Conservation (phyloP, 495 filamentous ascomycete genomes). For the Penicillium robsamsonii region DNA sequence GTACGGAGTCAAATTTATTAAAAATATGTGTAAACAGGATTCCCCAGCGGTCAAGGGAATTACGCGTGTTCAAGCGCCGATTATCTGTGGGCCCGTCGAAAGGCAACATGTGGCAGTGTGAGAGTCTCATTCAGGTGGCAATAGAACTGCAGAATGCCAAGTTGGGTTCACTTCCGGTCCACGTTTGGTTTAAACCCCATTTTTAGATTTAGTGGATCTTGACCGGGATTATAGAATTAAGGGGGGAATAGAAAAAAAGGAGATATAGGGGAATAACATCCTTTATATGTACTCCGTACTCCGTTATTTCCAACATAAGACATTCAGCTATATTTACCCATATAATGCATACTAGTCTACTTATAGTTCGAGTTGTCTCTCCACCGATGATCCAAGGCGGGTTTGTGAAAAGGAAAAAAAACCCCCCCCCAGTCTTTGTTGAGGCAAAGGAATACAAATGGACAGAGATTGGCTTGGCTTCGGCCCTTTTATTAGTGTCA, state of each 20-base stretch:
- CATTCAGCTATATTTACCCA: background rate
- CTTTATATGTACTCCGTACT: background rate
- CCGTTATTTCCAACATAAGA: background rate
- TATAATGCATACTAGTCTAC: slow-evolving; percentile 1
- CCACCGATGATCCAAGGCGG: slow-evolving; percentile 15
- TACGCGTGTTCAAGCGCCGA: background rate
- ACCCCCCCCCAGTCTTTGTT: background rate
- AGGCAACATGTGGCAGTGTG: background rate
- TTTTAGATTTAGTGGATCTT: background rate
- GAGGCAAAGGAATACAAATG: too few species aligned
- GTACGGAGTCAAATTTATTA: too few species aligned
- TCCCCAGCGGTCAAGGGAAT: background rate
- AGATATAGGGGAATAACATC: background rate
- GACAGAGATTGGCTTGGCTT: background rate
- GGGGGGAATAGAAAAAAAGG: background rate
- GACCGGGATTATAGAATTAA: background rate
- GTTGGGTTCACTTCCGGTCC: background rate
- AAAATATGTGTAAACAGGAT: background rate
- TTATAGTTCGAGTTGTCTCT: slow-evolving; percentile 9
- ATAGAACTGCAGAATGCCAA: background rate
- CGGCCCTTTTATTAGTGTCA: background rate
- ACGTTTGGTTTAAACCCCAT: too few species aligned
- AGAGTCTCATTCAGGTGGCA: background rate
- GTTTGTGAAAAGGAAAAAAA: background rate
- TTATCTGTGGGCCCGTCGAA: background rate